Base-by-base conservation (phyloP, 139 green algal species). In the Chlamydomonas sphaeroides region DNA sequence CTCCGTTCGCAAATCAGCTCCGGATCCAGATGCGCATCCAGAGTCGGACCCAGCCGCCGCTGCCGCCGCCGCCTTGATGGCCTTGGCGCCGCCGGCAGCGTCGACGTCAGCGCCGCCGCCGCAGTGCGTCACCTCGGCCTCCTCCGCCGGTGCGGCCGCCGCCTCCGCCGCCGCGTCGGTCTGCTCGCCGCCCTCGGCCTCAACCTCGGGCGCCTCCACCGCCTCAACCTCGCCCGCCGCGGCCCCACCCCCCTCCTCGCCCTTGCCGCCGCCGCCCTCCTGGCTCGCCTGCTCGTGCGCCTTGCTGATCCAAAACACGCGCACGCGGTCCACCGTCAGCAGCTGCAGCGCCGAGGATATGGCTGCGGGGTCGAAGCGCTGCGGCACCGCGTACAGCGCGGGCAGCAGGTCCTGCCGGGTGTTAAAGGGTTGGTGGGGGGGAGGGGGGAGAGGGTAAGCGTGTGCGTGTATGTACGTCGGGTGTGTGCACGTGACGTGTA, bases 251-350 rank as follows among this genome's bases (percentile, higher is more conserved):
- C 3, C 26, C 21, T 23, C 26, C 56, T 5, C 21, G 10, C 4
- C 56, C 56, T 10, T 11, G 30, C 38, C 59, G 30, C 23, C 1
- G 7, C 59, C 59, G 20, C 23, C 56, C 56, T 32, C 18, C 56
- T 32, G 17, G 23, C 1, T n/a, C 23, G 8, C 20, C 53, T 36
- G n/a, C 56, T 65, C 61, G 51, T 85, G 92, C 0, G 62, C 66
- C 62, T 97, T 97, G 70, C 86, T 95, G 36, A 84, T 65, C 95
- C 95, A 98, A 77, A 96, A 89, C 48, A 95, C 73, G 28, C 94
- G 86, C 33, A 94, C 88, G 20, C 88, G 80, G 7, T 68, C 74
- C 1, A 90, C 89, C 0, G 93, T 96, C 32, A 98, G 84, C 28
- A 81, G 73, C 2, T 87, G 71, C 41, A 98, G 70, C 18, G 92